Evolutionary conservation across 2,329 filamentous ascomycete species (phyloP).

Genomic region (Botrytis paeoniae): DNA sequence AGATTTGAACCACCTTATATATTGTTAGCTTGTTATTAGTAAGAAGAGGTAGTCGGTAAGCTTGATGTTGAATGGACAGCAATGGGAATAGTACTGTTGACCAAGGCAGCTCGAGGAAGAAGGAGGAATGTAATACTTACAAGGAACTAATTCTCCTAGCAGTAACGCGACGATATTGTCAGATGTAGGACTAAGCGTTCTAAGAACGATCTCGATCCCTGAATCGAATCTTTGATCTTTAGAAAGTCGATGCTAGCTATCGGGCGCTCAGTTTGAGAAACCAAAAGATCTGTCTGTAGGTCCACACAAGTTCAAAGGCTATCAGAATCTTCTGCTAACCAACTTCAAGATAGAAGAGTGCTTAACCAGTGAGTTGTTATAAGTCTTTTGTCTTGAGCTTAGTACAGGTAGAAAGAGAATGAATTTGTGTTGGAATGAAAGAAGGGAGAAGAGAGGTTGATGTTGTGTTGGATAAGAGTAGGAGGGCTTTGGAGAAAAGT

Average conservation of each 20-base stretch:
- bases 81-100: background rate
- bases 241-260: background rate
- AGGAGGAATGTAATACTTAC: background rate
- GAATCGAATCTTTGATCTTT: background rate
- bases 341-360: background rate
- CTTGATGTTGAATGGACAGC: background rate
- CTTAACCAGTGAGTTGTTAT: background rate
- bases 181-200: background rate
- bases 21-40: background rate
- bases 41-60: background rate
- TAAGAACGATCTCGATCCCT: background rate
- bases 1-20: background rate
- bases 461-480: slow-evolving; percentile 4
- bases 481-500: background rate
- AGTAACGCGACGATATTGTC: background rate
- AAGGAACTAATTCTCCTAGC: background rate
- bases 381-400: background rate
- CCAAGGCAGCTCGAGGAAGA: background rate
- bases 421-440: background rate
- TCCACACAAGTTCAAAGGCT: background rate
- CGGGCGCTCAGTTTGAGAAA: background rate
- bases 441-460: background rate
- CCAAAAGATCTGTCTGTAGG: background rate
- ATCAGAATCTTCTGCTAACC: background rate
- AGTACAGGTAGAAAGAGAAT: background rate